These are phyloP conservation scores for Dacryopinax primogenitus DNA, from an alignment of 768 basidiomycete species.

Conservation along the genomic window DNA sequence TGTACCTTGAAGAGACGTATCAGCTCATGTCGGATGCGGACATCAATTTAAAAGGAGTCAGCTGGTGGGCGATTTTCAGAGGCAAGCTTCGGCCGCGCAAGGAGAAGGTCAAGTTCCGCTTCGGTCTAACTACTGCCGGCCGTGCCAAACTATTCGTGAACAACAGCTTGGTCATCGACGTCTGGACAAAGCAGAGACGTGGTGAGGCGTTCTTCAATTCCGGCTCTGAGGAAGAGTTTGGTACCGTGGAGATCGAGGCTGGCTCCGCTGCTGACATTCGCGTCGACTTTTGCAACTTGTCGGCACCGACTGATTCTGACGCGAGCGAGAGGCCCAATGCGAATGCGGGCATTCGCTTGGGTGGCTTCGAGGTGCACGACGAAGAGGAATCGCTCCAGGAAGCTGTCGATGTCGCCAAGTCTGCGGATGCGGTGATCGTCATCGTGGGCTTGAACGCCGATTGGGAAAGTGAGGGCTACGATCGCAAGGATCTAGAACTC, in stretches of 20 bases:
- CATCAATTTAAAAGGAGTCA: constrained; percentile 32
- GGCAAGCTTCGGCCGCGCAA: constrained; percentile 29
- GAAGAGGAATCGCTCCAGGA: constrained; percentile 44
- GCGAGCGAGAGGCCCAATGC: constrained; percentile 37
- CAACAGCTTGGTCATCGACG: constrained; percentile 30
- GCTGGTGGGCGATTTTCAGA: constrained; percentile 20
- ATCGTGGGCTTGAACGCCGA: constrained; percentile 69
- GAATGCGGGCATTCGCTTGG: constrained; percentile 59
- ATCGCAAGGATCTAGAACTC: constrained; percentile 52
- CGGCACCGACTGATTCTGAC: constrained; percentile 56
- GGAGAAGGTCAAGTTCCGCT: constrained; percentile 59
- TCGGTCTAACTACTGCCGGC: constrained; percentile 43
- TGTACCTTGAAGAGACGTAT: constrained; percentile 43
- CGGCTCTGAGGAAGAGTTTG: constrained; percentile 54
- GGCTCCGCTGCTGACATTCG: constrained; percentile 42
- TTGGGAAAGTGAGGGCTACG: constrained; percentile 66
- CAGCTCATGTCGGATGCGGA: constrained; percentile 25
- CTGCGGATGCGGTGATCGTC: constrained; percentile 60
- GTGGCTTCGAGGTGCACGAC: constrained; percentile 53
- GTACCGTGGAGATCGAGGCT: constrained; percentile 42
- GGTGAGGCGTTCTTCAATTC: constrained; percentile 56
- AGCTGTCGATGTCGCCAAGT: constrained; percentile 52
- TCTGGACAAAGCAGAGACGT: constrained; percentile 60
- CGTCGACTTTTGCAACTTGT: constrained; percentile 64
- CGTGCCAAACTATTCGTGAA: not conserved